These are phyloP conservation scores for Rosa multiflora DNA, from an alignment of 306 rosid species.

Conservation along the genomic window DNA sequence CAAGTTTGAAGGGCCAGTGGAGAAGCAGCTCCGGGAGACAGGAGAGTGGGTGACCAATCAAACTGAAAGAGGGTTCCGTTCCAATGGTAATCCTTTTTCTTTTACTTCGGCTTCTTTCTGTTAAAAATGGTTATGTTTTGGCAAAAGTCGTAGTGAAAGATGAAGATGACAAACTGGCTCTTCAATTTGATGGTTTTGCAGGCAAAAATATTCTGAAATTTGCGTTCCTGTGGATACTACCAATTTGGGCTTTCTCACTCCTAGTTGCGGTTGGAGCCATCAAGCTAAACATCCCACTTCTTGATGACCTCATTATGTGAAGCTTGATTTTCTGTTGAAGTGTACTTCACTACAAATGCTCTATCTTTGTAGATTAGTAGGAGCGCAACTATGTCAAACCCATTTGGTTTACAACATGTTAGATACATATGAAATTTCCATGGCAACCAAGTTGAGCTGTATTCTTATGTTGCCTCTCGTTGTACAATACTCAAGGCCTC, in stretches of 20 bases:
- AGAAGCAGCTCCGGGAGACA: slow-evolving; percentile 63
- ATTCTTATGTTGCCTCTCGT: neutral
- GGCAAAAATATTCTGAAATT: slow-evolving; percentile 58
- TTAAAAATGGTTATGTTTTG: neutral
- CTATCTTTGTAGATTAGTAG: neutral
- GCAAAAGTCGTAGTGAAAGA: neutral
- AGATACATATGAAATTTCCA: neutral
- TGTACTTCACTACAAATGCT: neutral
- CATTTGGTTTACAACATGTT: neutral
- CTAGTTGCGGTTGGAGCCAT: slow-evolving; percentile 69
- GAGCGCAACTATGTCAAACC: neutral
- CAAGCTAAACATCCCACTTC: slow-evolving; percentile 53
- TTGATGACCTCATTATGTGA: slow-evolving; percentile 73
- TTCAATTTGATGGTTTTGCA: slow-evolving; percentile 25
- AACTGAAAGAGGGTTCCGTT: slow-evolving; percentile 48
- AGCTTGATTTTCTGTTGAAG: neutral
- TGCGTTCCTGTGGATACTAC: slow-evolving; percentile 61
- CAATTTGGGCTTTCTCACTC: slow-evolving; percentile 64
- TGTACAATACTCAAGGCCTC: too few species aligned
- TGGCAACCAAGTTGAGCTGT: too few species aligned
- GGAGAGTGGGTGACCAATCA: slow-evolving; percentile 67
- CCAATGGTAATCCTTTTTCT: slow-evolving; percentile 40
- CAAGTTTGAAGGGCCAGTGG: slow-evolving; percentile 59
- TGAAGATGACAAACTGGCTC: neutral
- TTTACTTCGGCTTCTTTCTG: slow-evolving; percentile 1